These are phyloP conservation scores for Phytophthora ohioensis DNA, from an alignment of 352 stramenopile genomes.

Conservation along the genomic window DNA sequence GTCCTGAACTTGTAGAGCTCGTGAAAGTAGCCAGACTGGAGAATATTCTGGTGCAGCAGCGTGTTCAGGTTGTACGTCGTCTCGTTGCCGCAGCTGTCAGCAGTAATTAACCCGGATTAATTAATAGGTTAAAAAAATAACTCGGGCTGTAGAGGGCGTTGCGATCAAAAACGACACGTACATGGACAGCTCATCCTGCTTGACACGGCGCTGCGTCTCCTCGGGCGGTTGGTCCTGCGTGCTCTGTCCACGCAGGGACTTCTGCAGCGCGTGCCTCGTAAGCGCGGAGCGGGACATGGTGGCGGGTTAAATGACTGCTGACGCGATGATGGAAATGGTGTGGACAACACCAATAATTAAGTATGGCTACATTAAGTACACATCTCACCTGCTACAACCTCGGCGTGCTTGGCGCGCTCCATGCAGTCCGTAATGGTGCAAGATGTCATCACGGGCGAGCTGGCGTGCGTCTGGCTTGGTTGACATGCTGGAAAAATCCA, in stretches of 20 bases:
- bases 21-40: conserved; percentile 96
- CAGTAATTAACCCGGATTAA: conserved; percentile 2
- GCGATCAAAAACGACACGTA: conserved; percentile 39
- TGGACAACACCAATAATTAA: too few species aligned
- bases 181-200: conserved; percentile 84
- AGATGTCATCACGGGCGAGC: conserved; percentile 4
- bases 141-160: not conserved
- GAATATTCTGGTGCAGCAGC: conserved; percentile 95
- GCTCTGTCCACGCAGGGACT: conserved; percentile 58
- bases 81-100: conserved; percentile 80
- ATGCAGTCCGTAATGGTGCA: conserved; percentile 3
- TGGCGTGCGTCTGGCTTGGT: conserved; percentile 16
- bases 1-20: conserved; percentile 94
- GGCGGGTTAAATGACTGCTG: too few species aligned
- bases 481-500: conserved; percentile 15
- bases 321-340: too few species aligned
- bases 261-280: conserved; percentile 69
- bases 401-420: not conserved
- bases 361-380: not conserved
- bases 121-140: conserved; percentile 19
- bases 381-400: not conserved
- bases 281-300: conserved; percentile 84
- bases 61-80: conserved; percentile 97
- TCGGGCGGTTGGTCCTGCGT: conserved; percentile 43
- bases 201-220: conserved; percentile 63